Base-by-base conservation (phyloP, 2,329 filamentous ascomycete species). In the Pestalotiopsis fici region DNA sequence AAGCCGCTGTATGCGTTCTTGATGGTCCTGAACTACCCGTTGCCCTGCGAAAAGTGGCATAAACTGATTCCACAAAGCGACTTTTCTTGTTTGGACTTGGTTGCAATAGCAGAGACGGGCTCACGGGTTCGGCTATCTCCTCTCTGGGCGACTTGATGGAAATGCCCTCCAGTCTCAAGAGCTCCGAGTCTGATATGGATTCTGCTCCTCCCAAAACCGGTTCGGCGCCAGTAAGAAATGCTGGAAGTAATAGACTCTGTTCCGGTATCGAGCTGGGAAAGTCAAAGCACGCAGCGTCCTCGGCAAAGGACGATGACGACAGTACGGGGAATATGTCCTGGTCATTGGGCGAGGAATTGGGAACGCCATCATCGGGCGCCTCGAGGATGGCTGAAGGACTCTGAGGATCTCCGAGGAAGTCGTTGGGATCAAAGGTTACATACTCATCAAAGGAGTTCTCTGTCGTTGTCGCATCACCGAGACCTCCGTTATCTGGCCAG, bases 101-200 rank as follows among this genome's bases (percentile, higher is more conserved):
- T 60, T 68, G 59, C 75, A 76, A 75, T 76, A 68, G 74, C 27
- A 69, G 65, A 31, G 62, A 68, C 5, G 75, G 75, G 31, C 71
- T 77, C 12, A 71, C 69, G 25, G 74, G 73, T 21, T 71, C 73
- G 39, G 75, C 73, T 13, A 64, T 66, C 64, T 70, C 74, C 57
- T 70, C 65, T 59, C 67, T 71, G 18, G 74, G 74, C 18, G 76
- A 77, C 47, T 79, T 79, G 28, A 85, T 71, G n/a, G 82, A 82
- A 69, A 85, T 84, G n/a, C 80, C 80, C 70, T 84, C 82, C 2
- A 85, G 77, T 35, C 79, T 77, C 9, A 83, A 78, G n/a, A 85
- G 76, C 70, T 85, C 83, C 47, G 82, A 81, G 69, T 85, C 83
- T 3, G 83, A 85, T 74, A 85, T 82, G 67, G 81, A 83, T 27